Evolutionary conservation across 305 asterid genomes (phyloP), one percentile per base, ranked within the genome.

Genomic region (Fraxinus sp.): DNA sequence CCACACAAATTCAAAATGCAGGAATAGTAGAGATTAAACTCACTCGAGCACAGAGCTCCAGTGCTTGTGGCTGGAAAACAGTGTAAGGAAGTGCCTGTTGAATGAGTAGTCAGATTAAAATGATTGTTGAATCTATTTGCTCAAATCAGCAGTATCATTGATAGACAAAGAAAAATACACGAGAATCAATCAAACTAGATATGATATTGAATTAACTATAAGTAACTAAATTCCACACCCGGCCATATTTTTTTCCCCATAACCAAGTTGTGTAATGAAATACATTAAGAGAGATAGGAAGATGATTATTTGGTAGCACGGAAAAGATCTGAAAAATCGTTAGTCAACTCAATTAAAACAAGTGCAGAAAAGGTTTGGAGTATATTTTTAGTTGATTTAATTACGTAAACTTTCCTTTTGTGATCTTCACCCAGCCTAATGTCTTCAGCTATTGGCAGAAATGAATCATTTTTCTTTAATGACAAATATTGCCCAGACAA

Each of bases 11-110:
- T 78, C 30, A 39, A 77, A 59, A 76, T 32, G 32, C 36, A 52
- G 57, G 36, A 71, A 83, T 79, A 81, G 62, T 49, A 77, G 32
- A 73, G 73, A 74, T 82, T 83, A 82, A 39, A 74, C 95, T 88
- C 84, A 94, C 99, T 90, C 90, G 86, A 22, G 99, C 98, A 88
- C 99, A 95, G 75, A 94, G 97, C 88, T 94, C 97, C 89, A 96
- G 44, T 72, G 98, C 98, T 88, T 93, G 97, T 44, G 97, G 95
- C 89, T 96, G 95, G 89, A 96, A 92, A 82, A 90, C 90, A 11
- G 81, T 75, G 80, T 86, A 94, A 49, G 98, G 97, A 85, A 96
- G 92, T 76, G 83, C 98, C 99, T 96, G 95, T 84, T 75, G 81
- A 75, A 88, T 57, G 75, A 70, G 84, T 77, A 84, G 73, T 66